Evolutionary conservation across 2,329 filamentous ascomycete species (phyloP).

Genomic region (Venturia aucupariae): DNA sequence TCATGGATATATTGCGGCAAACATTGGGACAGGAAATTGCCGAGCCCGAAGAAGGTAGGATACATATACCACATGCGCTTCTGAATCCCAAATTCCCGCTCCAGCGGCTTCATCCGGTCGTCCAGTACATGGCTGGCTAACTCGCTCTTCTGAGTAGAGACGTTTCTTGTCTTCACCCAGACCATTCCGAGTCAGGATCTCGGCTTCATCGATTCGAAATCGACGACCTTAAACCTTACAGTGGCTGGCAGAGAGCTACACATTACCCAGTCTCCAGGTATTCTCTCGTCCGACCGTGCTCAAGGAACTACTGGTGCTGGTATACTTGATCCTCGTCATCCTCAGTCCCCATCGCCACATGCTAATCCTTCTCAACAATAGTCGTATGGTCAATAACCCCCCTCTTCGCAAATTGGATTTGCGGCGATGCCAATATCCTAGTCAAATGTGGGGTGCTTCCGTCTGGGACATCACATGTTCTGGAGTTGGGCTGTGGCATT

Average conservation of each 20-base stretch:
- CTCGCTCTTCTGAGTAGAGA: slow-evolving; percentile 49
- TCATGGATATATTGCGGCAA: slow-evolving; percentile 28
- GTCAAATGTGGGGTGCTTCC: slow-evolving; percentile 47
- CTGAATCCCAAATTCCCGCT: not conserved
- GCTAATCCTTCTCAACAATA: slow-evolving; percentile 23
- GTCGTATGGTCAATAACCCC: slow-evolving; percentile 91
- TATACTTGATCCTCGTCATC: not conserved
- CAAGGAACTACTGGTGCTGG: slow-evolving; percentile 65
- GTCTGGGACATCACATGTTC: slow-evolving; percentile 43
- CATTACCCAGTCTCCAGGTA: slow-evolving; percentile 73
- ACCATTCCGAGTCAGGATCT: slow-evolving; percentile 65
- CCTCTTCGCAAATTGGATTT: slow-evolving; percentile 71
- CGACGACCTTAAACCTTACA: slow-evolving; percentile 54
- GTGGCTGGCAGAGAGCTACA: slow-evolving; percentile 62
- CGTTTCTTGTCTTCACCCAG: slow-evolving; percentile 77
- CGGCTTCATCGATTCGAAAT: slow-evolving; percentile 72
- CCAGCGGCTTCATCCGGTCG: slow-evolving; percentile 16
- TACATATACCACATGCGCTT: not conserved
- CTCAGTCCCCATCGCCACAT: not conserved
- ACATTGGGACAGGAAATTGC: slow-evolving; percentile 42
- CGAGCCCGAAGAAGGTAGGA: slow-evolving; percentile 53
- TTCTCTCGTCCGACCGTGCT: slow-evolving; percentile 67
- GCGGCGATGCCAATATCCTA: slow-evolving; percentile 53
- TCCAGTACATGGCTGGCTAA: not conserved
- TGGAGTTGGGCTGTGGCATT: slow-evolving; percentile 86